Percentiles rank a stretch among this genome's conserved stretches.
Evolutionary conservation across 345 rosid genomes (phyloP).

Genomic region (Mercurialis annua): DNA sequence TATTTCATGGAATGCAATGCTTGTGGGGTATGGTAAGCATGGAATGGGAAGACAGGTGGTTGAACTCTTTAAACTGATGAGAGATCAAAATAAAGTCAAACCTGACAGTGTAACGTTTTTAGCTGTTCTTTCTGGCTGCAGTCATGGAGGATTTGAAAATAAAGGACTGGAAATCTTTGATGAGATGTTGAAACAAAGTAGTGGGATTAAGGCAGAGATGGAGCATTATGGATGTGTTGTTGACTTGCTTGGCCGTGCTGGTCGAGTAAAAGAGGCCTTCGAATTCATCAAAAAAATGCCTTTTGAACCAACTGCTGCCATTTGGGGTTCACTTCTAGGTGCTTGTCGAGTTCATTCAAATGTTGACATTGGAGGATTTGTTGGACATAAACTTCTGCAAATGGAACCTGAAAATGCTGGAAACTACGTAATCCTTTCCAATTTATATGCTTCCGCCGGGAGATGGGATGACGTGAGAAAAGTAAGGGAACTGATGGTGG

Average conservation of each 20-base stretch:
- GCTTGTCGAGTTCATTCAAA: constrained; percentile 79
- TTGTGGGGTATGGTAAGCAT: constrained; percentile 79
- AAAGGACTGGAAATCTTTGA: constrained; percentile 61
- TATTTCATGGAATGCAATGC: constrained; percentile 84
- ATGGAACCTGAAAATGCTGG: constrained; percentile 86
- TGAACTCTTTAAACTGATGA: constrained; percentile 66
- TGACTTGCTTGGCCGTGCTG: constrained; percentile 91
- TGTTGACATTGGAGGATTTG: constrained; percentile 59
- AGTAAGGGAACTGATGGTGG: constrained; percentile 60
- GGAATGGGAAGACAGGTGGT: constrained; percentile 67
- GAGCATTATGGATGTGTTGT: constrained; percentile 84
- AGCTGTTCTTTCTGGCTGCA: constrained; percentile 85
- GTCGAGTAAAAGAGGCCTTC: constrained; percentile 64
- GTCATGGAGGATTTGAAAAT: constrained; percentile 85
- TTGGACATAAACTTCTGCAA: constrained; percentile 53
- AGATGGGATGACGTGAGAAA: constrained; percentile 80
- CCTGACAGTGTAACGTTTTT: constrained; percentile 68
- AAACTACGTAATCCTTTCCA: constrained; percentile 77
- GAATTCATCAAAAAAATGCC: constrained; percentile 62
- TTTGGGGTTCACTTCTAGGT: constrained; percentile 81
- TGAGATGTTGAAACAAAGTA: constrained; percentile 44
- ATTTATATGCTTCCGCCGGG: constrained; percentile 74
- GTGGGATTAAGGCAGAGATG: constrained; percentile 50
- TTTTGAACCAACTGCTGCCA: constrained; percentile 66
- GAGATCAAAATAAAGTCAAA: constrained; percentile 54